Evolutionary conservation across 2,329 filamentous ascomycete species (phyloP), one percentile per base, ranked within the genome.

Genomic region (Lachnellula hyalina): DNA sequence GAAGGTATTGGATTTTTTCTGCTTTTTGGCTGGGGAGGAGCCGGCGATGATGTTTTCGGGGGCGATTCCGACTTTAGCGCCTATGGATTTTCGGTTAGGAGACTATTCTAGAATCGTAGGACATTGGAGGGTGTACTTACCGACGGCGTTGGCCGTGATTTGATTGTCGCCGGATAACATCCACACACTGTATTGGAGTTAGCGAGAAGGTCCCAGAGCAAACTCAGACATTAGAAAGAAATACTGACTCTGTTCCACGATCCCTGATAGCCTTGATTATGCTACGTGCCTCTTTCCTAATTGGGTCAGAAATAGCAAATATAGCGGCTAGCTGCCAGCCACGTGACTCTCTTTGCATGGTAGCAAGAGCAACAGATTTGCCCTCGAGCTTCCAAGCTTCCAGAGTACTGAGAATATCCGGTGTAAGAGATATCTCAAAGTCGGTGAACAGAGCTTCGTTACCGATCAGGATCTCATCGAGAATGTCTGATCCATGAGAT

Each of bases 131-230:
- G 4, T 4, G 5, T 25, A 32, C 28, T 32, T 73, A 1, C 88
- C 92, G 2, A 96, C 89, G 0, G 90, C 90, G 19, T 80, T 77
- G 2, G 92, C 92, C 0, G 92, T 96, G n/a, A 77, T 84, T n/a
- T 77, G 74, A 67, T 96, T 96, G 74, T 96, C 92, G 32, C 92
- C 92, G 0, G 90, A 95, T 38, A 96, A 84, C 90, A 96, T 95
- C 84, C 87, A 96, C 4, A 96, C 87, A 32, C 28, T 32, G 9
- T 32, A 9, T 11, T 32, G 28, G 28, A 32, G 28, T 32, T 32
- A 32, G 28, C 28, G 28, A 32, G 8, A 32, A 32, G 8, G 7
- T 32, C 9, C 9, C 28, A 32, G 9, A 32, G 25, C 25, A 25
- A 7, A 32, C 28, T 4, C 9, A 32, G 28, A 32, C 28, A 32